Conservation (phyloP, 73 alveolate genomes). For the Tetrahymena malaccensis region DNA sequence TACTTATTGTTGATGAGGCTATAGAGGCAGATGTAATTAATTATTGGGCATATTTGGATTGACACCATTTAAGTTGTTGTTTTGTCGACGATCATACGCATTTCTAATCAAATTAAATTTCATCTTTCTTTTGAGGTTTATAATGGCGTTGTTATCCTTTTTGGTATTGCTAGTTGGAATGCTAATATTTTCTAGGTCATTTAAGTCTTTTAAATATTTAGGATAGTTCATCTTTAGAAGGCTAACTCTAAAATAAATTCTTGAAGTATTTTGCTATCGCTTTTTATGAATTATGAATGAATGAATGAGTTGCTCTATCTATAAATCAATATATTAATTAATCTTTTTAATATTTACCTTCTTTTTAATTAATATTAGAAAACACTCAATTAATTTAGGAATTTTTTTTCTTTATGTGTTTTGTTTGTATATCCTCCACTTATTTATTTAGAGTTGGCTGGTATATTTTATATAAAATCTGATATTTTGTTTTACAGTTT, state of each 20-base stretch:
- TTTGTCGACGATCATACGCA: not conserved
- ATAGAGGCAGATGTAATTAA: not conserved
- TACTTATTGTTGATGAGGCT: not conserved
- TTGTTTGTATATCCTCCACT: not conserved
- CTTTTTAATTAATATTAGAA: not conserved
- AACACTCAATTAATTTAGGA: not conserved
- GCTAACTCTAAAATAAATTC: not conserved
- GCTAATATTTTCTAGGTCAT: not conserved
- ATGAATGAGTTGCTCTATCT: not conserved
- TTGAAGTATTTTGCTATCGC: not conserved
- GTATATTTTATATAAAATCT: not conserved
- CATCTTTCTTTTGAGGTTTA: not conserved
- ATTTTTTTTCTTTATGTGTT: not conserved
- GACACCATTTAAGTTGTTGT: not conserved
- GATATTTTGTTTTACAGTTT: not conserved
- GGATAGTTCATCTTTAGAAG: not conserved
- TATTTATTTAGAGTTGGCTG: not conserved
- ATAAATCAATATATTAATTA: not conserved
- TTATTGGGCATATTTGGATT: not conserved
- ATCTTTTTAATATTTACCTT: not conserved
- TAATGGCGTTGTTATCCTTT: not conserved
- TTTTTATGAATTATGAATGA: too few species aligned
- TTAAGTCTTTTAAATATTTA: not conserved
- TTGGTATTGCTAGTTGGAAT: not conserved
- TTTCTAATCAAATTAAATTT: not conserved